Percentiles rank a stretch among this genome's conserved stretches.
Evolutionary conservation across 495 filamentous ascomycete genomes (phyloP).

Genomic region (Tuber brumale): DNA sequence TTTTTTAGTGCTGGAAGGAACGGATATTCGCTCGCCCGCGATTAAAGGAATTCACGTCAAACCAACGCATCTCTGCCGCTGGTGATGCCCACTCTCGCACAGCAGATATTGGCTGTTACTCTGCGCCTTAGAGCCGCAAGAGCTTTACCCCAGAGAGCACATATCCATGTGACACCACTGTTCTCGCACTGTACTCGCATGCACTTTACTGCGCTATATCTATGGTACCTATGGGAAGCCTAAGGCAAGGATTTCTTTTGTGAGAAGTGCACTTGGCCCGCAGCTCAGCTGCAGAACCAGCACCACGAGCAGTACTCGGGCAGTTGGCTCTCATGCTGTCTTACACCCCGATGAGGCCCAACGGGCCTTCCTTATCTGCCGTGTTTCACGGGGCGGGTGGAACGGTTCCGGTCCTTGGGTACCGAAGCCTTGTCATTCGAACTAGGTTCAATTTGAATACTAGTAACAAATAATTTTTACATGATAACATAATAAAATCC

Average conservation of each 20-base stretch:
- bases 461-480: neutral
- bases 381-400: slow-evolving; percentile 20
- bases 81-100: neutral
- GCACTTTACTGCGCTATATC: neutral
- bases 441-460: neutral
- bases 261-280: neutral
- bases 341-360: slow-evolving; percentile 18
- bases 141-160: neutral
- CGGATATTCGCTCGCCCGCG: neutral
- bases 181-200: neutral
- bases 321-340: slow-evolving; percentile 10
- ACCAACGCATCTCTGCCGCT: neutral
- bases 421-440: neutral
- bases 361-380: slow-evolving; percentile 14
- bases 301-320: neutral
- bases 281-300: slow-evolving; percentile 1
- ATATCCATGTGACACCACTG: neutral
- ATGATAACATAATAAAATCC: neutral
- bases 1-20: neutral
- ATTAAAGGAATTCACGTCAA: neutral
- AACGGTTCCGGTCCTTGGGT: slow-evolving; percentile 1
- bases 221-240: neutral
- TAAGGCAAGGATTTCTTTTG: neutral
- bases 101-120: neutral
- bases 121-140: neutral